Base-by-base conservation (phyloP, 208 protist species). In the Strigomonas culicis region DNA sequence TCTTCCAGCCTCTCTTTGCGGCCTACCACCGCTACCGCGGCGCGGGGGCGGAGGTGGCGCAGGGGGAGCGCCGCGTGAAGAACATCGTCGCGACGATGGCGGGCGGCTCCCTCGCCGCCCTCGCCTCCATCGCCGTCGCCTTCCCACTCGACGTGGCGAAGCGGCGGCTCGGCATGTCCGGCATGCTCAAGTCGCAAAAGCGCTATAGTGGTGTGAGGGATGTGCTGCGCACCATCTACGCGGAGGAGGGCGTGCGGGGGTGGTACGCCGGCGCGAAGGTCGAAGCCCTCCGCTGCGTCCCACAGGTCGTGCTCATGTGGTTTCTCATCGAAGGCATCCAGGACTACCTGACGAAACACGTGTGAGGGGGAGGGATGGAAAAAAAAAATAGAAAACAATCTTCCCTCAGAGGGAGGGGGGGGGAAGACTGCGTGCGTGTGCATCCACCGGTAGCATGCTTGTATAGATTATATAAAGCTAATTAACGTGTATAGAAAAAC, bases 301-400 rank as follows among this genome's bases (percentile, higher is more conserved):
- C 90, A 28, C 90, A 96, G 72, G 90, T 96, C 4, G 76, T 92
- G 50, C 75, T 96, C 36, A 96, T 93, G 86, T 96, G 90, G 88
- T 84, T 92, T 61, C 84, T 90, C 50, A 94, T 94, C 58, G 90
- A 94, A 67, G 78, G 67, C 46, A 88, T 88, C 10, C 89, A 95
- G 50, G 66, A 78, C 30, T 58, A 76, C 27, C 66, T 87, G n/a
- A 74, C 74, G 30, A 27, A 49, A 52, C 39, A 32, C 34, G 39
- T 47, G 22, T 10, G 21, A 21, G 15, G 32, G 50, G 30, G 30
- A 39, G n/a, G 69, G 21, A n/a, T 24, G 8, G 44, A 0, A 68
- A 17, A 55, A 51, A 17, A 51, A 36, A 19, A 13, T n/a, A 46
- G 3, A 2, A 25, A 17, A 24, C 21, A 25, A 24, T 10, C 8